Evolutionary conservation across 305 asterid genomes (phyloP), one percentile per base, ranked within the genome.

Genomic region (Caryopteris hybrid): DNA sequence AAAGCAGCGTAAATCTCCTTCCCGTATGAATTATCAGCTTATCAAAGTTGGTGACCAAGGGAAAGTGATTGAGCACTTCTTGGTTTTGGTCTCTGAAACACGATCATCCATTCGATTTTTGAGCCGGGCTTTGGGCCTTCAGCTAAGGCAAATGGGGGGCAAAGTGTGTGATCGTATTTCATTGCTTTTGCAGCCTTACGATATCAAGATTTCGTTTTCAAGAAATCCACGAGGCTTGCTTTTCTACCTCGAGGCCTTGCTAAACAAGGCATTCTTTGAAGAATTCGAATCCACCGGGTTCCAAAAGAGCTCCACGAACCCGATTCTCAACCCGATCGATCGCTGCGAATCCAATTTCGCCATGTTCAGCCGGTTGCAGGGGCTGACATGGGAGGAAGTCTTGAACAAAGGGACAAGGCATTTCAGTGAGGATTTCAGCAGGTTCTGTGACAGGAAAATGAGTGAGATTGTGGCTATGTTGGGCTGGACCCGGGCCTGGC

Each of bases 401-500:
- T 50, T 94, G 72, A 83, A 72, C 69, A 94, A 87, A 51, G 99
- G 99, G 33, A 94, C 99, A 0, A 81, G 74, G 65, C 91, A 88
- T 74, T 94, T 88, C 57, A 88, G 95, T 54, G 97, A 91, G 62
- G 96, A 91, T 3, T 91, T 91, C 74, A 94, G 99, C 83, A 86
- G 64, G 69, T 94, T 94, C 64, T 91, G 99, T 45, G 99, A 94
- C 22, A 65, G 97, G 77, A 94, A 94, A 59, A 94, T 94, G 99
- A 94, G 93, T 64, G 96, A 89, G 67, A 80, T 89, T 72, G 99
- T 94, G 66, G 93, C 91, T 11, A 76, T 94, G 93, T 50, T 94
- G 43, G 96, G 96, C 3, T 91, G 99, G 97, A 94, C 82, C 70
- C 74, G 91, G 46, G 99, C 99, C 8, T 94, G 99, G 99, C 88